A percentile compares a stretch with the other conserved stretches of the same genome.
These are phyloP conservation scores for Trichoderma reesei DNA, from an alignment of 495 filamentous ascomycete species.

Conservation along the genomic window DNA sequence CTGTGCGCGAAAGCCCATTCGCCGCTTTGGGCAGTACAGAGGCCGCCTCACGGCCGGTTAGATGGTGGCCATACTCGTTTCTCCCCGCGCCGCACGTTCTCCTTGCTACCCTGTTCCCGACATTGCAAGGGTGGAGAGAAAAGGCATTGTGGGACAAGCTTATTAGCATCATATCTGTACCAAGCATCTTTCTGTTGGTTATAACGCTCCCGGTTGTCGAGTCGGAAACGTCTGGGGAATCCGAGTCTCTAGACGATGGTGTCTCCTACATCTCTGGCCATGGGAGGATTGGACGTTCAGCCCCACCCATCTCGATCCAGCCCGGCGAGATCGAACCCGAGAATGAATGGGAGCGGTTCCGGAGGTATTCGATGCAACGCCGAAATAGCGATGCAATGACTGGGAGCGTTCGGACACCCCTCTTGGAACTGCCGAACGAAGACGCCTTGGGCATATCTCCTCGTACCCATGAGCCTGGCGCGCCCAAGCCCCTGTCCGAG, in stretches of 20 bases:
- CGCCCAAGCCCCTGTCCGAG: conserved; percentile 18
- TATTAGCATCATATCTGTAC: conserved; percentile 68
- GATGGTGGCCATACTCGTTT: conserved; percentile 68
- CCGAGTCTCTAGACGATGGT: conserved; percentile 36
- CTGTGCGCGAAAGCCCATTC: conserved; percentile 13
- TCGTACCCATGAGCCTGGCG: conserved; percentile 11
- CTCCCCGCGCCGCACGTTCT: conserved; percentile 63
- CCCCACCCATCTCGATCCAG: conserved; percentile 24
- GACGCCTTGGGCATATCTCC: not conserved
- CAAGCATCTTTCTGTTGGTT: conserved; percentile 82
- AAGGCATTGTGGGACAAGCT: conserved; percentile 70
- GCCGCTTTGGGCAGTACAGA: conserved; percentile 38
- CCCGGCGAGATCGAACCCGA: conserved; percentile 22
- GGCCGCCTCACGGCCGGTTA: conserved; percentile 30
- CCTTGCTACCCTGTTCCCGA: conserved; percentile 74
- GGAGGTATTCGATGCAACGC: conserved; percentile 18
- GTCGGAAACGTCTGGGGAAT: conserved; percentile 33
- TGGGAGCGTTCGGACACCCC: not conserved
- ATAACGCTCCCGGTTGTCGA: conserved; percentile 92
- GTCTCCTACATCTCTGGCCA: conserved; percentile 20
- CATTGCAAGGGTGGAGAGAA: conserved; percentile 64
- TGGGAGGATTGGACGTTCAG: conserved; percentile 19
- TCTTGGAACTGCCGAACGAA: not conserved
- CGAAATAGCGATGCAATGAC: conserved; percentile 25
- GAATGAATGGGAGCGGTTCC: conserved; percentile 45